Base-by-base conservation (phyloP, 164 flowering plant genomes). In the Tinospora cordifolia region DNA sequence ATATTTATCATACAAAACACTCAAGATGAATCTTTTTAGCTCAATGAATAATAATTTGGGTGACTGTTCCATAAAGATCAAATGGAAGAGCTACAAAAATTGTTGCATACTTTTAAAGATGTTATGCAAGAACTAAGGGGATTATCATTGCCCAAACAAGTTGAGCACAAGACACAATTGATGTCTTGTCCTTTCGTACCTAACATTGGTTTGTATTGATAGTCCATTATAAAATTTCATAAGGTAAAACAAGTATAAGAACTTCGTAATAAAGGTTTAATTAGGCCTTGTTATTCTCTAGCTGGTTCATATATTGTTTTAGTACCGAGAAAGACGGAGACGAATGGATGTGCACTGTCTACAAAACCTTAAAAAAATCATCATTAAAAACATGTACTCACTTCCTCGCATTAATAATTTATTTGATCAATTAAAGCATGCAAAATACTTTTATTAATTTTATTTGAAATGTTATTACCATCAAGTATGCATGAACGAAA, bases 91-190 rank as follows among this genome's bases (percentile, higher is more conserved):
- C 4, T 41, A 6, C 7, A n/a, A 14, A 8, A 46, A 44, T 46
- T 67, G 38, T 46, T 67, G 13, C 21, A 22, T 21, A 65, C 14
- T 40, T 65, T 34, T 38, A 6, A 65, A 30, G 22, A 40, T 13
- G 44, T 65, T 24, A 65, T 19, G 49, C 69, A 67, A n/a, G 69
- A 67, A 22, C 57, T n/a, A 0, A 41, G 8, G 6, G 69, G 69
- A 7, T 21, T 67, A 25, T 21, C 58, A 26, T 59, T 30, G 8
- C 46, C 17, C n/a, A 67, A 59, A 13, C 41, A 0, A 4, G 34
- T 67, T 12, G 59, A 67, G 59, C 69, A 44, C 27, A 9, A 67
- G n/a, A 67, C 47, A 12, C 12, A 44, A 39, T 25, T 67, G 6
- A 12, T 21, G 24, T 2, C 58, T 8, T 17, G 47, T 24, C n/a